Evolutionary conservation across 2,329 filamentous ascomycete species (phyloP).

Genomic region (Curvularia hawaiiensis): DNA sequence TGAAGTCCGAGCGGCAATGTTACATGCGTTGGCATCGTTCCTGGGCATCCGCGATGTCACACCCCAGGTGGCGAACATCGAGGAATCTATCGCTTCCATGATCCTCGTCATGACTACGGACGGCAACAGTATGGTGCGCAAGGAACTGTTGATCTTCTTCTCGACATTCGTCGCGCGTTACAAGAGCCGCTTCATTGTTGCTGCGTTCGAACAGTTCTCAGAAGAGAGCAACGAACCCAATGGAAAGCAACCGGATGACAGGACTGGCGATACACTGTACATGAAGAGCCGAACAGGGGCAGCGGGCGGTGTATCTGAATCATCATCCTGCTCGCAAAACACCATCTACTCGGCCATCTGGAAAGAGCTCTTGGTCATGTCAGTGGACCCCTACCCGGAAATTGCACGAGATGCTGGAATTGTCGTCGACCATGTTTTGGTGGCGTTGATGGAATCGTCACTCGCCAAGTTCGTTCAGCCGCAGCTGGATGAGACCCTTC

Average conservation of each 20-base stretch:
- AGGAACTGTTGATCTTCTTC: conserved; percentile 91
- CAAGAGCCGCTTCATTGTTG: conserved; percentile 88
- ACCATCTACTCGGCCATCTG: conserved; percentile 93
- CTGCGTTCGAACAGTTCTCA: conserved; percentile 85
- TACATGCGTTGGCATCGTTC: conserved; percentile 93
- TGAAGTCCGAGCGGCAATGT: conserved; percentile 90
- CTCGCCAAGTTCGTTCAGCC: conserved; percentile 72
- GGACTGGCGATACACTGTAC: conserved; percentile 31
- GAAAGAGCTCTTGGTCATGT: conserved; percentile 90
- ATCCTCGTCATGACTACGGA: conserved; percentile 92
- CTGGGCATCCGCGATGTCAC: conserved; percentile 92
- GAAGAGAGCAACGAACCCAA: conserved; percentile 66
- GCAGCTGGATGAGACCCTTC: conserved; percentile 73
- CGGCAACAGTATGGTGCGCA: conserved; percentile 91
- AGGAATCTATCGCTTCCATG: conserved; percentile 88
- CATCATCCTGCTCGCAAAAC: conserved; percentile 66
- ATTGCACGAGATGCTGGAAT: conserved; percentile 82
- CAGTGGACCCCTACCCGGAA: conserved; percentile 92
- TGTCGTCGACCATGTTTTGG: conserved; percentile 86
- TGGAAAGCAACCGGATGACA: conserved; percentile 28
- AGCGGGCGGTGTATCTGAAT: conserved; percentile 13
- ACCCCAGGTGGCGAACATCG: conserved; percentile 86
- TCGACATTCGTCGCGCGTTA: conserved; percentile 91
- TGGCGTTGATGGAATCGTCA: conserved; percentile 76
- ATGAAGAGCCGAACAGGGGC: conserved; percentile 35